These are phyloP conservation scores for Dendrobium nobile DNA, from an alignment of 106 monocot genomes.

Conservation along the genomic window DNA sequence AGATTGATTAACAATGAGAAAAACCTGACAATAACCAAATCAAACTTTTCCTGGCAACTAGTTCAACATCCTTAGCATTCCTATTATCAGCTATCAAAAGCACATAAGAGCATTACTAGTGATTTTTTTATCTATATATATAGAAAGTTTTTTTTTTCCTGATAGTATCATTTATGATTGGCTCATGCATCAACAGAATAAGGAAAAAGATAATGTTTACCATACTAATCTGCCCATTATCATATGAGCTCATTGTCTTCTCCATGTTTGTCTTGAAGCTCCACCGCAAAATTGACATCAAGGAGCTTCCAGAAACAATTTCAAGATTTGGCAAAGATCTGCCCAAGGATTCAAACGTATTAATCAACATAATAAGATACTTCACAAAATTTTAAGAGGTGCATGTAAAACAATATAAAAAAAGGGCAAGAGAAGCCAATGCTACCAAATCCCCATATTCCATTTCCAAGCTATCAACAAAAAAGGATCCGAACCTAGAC, in stretches of 20 bases:
- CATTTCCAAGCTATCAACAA: not conserved
- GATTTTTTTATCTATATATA: not conserved
- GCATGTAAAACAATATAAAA: not conserved
- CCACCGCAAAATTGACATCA: constrained; percentile 91
- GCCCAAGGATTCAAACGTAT: constrained; percentile 12
- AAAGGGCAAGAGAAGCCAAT: not conserved
- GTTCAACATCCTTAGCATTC: not conserved
- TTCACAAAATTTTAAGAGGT: not conserved
- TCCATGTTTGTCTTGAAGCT: constrained; percentile 90
- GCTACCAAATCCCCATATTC: not conserved
- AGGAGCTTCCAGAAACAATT: constrained; percentile 50
- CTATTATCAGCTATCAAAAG: not conserved
- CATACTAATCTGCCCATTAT: constrained; percentile 70
- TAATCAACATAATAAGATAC: not conserved
- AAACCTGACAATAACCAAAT: not conserved
- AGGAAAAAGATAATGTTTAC: constrained; percentile 27
- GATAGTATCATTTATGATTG: not conserved
- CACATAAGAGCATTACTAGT: not conserved
- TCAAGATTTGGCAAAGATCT: constrained; percentile 79
- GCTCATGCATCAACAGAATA: not conserved
- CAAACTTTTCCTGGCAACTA: not conserved
- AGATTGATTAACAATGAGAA: not conserved
- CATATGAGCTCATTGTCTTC: constrained; percentile 65
- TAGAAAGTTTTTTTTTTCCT: too few species aligned
- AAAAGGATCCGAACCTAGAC: too few species aligned